These are phyloP conservation scores for Lineolata rhizophorae DNA, from an alignment of 495 filamentous ascomycete species.

Conservation along the genomic window DNA sequence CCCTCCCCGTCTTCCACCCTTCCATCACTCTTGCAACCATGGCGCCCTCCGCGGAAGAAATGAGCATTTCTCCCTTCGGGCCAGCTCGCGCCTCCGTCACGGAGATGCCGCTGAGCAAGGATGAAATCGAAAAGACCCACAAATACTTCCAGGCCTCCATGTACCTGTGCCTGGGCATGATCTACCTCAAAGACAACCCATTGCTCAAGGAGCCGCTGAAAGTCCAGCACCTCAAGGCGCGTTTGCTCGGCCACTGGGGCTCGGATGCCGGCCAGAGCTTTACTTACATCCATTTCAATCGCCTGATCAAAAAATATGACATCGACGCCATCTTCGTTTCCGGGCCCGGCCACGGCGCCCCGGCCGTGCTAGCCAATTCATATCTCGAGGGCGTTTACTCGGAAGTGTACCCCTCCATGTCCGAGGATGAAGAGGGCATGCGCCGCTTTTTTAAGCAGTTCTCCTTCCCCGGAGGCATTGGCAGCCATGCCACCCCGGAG, in stretches of 20 bases:
- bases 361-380: conserved; percentile 44
- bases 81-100: conserved; percentile 39
- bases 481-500: conserved; percentile 50
- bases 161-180: conserved; percentile 55
- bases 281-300: conserved; percentile 59
- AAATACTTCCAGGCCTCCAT: conserved; percentile 48
- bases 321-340: conserved; percentile 47
- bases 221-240: conserved; percentile 40
- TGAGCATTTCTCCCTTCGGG: conserved; percentile 39
- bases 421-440: conserved; percentile 40
- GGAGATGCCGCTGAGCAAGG: conserved; percentile 30
- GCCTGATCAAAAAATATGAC: conserved; percentile 53
- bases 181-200: conserved; percentile 46
- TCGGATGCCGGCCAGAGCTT: conserved; percentile 53
- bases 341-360: conserved; percentile 52
- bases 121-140: conserved; percentile 41
- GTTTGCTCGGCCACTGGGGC: conserved; percentile 53
- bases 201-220: conserved; percentile 40
- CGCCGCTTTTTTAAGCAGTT: conserved; percentile 56
- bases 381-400: conserved; percentile 56
- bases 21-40: too few species aligned
- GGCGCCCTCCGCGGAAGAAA: too few species aligned
- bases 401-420: conserved; percentile 45
- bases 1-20: too few species aligned
- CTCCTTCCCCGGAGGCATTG: conserved; percentile 54